Conservation (phyloP, 768 basidiomycete species). For the Pleurotus tuber-regium region DNA sequence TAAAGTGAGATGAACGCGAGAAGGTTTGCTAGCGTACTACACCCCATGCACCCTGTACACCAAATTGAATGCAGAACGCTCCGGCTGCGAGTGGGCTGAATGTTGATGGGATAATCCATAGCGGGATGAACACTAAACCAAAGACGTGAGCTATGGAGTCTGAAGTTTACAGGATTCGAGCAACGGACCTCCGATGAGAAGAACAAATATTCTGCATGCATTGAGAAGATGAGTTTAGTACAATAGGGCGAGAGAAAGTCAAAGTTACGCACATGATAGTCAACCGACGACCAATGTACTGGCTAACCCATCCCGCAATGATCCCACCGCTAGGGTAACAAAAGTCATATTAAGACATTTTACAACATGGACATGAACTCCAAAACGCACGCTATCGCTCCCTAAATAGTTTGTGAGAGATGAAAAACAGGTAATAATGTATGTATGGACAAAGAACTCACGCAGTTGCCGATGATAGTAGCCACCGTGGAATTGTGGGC, state of each 20-base stretch:
- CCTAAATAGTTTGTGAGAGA: conserved; percentile 22
- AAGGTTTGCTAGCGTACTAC: conserved; percentile 59
- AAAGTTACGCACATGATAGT: conserved; percentile 58
- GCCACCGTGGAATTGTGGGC: conserved; percentile 60
- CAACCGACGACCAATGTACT: conserved; percentile 80
- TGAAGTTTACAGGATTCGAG: not conserved
- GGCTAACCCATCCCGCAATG: conserved; percentile 69
- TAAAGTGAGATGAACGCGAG: conserved; percentile 24
- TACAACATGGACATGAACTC: not conserved
- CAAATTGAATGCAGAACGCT: conserved; percentile 85
- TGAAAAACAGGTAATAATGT: no score
- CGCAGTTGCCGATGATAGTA: conserved; percentile 79
- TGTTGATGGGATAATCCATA: conserved; percentile 78
- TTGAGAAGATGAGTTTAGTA: conserved; percentile 7
- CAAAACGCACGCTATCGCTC: conserved; percentile 32
- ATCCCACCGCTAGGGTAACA: conserved; percentile 51
- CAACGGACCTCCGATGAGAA: conserved; percentile 46
- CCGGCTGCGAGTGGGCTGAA: conserved; percentile 76
- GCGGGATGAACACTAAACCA: conserved; percentile 57
- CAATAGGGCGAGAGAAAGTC: not conserved
- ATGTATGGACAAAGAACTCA: conserved; percentile 27
- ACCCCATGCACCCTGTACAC: conserved; percentile 91
- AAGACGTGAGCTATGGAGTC: not conserved
- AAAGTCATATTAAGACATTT: not conserved
- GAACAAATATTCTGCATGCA: conserved; percentile 44